Conservation (phyloP, 2,329 filamentous ascomycete genomes). For the Parasarocladium wereldwijsianum region DNA sequence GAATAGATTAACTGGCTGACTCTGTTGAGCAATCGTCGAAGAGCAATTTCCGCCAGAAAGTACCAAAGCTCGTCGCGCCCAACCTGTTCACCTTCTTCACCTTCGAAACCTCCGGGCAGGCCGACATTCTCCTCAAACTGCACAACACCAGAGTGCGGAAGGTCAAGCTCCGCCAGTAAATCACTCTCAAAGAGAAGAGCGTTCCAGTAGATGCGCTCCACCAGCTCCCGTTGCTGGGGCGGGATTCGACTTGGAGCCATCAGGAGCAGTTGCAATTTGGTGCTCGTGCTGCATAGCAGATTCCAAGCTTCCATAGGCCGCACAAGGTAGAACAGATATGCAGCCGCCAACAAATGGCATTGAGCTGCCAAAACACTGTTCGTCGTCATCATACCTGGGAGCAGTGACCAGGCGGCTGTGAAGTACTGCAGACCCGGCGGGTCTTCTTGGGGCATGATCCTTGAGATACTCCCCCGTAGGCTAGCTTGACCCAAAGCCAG, state of each 20-base stretch:
- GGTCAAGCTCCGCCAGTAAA: slow-evolving; percentile 62
- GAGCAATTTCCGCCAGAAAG: slow-evolving; percentile 68
- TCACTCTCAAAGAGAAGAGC: slow-evolving; percentile 69
- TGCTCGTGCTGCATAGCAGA: slow-evolving; percentile 63
- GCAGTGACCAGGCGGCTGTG: slow-evolving; percentile 61
- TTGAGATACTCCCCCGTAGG: slow-evolving; percentile 60
- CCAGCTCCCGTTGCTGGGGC: slow-evolving; percentile 54
- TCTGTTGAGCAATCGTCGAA: slow-evolving; percentile 61
- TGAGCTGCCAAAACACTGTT: slow-evolving; percentile 68
- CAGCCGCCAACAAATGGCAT: slow-evolving; percentile 66
- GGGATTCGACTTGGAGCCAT: slow-evolving; percentile 60
- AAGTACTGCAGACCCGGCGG: slow-evolving; percentile 69
- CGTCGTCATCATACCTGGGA: slow-evolving; percentile 65
- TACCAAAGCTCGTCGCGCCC: slow-evolving; percentile 75
- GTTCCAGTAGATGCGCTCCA: slow-evolving; percentile 75
- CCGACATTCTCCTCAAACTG: slow-evolving; percentile 71
- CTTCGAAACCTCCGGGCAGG: slow-evolving; percentile 63
- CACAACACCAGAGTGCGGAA: slow-evolving; percentile 71
- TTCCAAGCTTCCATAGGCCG: slow-evolving; percentile 75
- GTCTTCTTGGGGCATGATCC: slow-evolving; percentile 52
- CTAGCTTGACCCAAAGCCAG: slow-evolving; percentile 65
- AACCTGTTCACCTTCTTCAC: slow-evolving; percentile 47
- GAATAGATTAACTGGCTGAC: slow-evolving; percentile 71
- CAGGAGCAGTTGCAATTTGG: slow-evolving; percentile 65
- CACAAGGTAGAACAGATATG: slow-evolving; percentile 72